Evolutionary conservation across 805 yeast genomes (phyloP).

Genomic region (Jamesozyma gamospora): DNA sequence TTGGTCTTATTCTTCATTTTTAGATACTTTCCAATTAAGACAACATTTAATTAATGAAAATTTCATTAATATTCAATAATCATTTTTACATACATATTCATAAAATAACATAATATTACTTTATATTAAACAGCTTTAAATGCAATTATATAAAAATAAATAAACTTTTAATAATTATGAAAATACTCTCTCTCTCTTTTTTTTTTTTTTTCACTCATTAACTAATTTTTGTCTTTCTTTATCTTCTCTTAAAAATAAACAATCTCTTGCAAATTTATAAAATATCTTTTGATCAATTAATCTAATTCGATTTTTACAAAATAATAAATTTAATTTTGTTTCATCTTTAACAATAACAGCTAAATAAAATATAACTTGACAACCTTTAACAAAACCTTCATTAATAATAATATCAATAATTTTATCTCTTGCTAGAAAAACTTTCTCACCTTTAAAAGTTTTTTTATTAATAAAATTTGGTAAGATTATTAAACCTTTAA

Average conservation of each 20-base stretch:
- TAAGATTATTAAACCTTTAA: slow-evolving; percentile 17
- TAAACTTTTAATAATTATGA: no score
- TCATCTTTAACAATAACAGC: slow-evolving; percentile 43
- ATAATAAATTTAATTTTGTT: slow-evolving; percentile 24
- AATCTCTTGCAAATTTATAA: slow-evolving; percentile 15
- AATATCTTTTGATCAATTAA: slow-evolving; percentile 19
- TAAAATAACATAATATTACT: no score
- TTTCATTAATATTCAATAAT: no score
- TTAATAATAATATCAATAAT: slow-evolving; percentile 60
- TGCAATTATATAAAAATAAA: no score
- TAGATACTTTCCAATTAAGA: slow-evolving; percentile 63
- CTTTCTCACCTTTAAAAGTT: slow-evolving; percentile 5
- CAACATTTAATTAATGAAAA: slow-evolving; percentile 2
- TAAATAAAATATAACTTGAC: slow-evolving; percentile 56
- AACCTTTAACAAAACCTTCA: slow-evolving; percentile 58
- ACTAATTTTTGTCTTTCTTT: not conserved
- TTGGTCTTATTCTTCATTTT: slow-evolving; percentile 80
- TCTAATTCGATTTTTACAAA: slow-evolving; percentile 17
- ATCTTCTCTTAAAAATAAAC: slow-evolving; percentile 2
- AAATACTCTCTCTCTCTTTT: no score
- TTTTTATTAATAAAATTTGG: slow-evolving; percentile 12
- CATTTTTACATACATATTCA: no score
- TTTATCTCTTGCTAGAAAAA: slow-evolving; percentile 47
- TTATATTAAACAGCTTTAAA: no score
- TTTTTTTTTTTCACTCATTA: no score